Evolutionary conservation across 208 protist species (phyloP), one percentile per base, ranked within the genome.

Genomic region (Trypanosoma congolense): DNA sequence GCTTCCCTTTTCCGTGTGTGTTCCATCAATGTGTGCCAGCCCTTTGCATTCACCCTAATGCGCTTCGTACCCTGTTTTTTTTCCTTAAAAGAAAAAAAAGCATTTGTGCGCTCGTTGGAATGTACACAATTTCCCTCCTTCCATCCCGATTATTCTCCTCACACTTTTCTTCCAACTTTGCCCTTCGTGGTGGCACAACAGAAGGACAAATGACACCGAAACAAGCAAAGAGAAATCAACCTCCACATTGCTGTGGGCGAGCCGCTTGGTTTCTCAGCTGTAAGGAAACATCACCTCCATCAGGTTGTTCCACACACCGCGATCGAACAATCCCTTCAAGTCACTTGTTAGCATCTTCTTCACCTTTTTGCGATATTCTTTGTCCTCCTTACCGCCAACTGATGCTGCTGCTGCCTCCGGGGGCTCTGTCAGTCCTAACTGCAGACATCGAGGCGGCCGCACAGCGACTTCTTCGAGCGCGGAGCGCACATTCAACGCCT

Each of bases 271-370:
- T 43, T 25, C 16, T 16, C 22, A 52, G 44, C 36, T 55, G 56
- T 79, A 77, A 8, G 87, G 87, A 44, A 88, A 92, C 33, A 88
- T 46, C 18, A 94, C 75, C 70, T 94, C 83, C 65, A 79, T 68
- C 6, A 90, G 30, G 56, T 94, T 94, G 28, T 53, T 53, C 70
- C 64, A 76, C 8, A 78, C 48, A n/a, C 87, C 87, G 24, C 83
- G 69, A 51, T 94, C 79, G 54, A 77, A 92, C 24, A 94, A 25
- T 10, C 79, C 77, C 18, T 64, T 66, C 19, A 94, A 71, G 46
- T 87, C 81, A 8, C 44, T 30, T 4, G 57, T 53, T 10, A 92
- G 38, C 65, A 76, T 64, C 55, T 78, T 83, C 21, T 56, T 35
- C 35, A 85, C 81, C 21, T 70, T 49, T 54, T 83, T 80, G 43